A percentile compares a stretch with the other conserved stretches of the same genome.
These are phyloP conservation scores for Xylaria intraflava DNA, from an alignment of 495 filamentous ascomycete genomes.

Conservation along the genomic window DNA sequence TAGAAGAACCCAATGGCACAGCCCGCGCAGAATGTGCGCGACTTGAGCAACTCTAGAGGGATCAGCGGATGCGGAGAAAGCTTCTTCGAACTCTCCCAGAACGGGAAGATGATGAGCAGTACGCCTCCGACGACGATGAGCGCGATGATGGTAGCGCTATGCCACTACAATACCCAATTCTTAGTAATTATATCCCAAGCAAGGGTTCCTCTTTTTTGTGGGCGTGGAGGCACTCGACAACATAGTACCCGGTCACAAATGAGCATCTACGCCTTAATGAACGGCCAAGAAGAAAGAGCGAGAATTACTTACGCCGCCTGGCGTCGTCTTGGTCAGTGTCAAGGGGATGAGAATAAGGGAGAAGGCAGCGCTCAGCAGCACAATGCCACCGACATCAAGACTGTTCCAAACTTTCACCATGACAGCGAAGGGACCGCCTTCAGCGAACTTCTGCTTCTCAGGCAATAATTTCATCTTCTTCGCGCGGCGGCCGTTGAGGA, in stretches of 20 bases:
- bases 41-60: conserved; percentile 50
- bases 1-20: conserved; percentile 48
- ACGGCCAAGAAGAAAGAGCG: background rate
- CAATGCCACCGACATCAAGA: conserved; percentile 53
- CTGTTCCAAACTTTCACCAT: conserved; percentile 47
- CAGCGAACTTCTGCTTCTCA: conserved; percentile 13
- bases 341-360: conserved; percentile 60
- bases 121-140: conserved; percentile 51
- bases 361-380: conserved; percentile 52
- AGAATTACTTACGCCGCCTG: conserved; percentile 18
- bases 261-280: background rate
- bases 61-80: conserved; percentile 54
- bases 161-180: conserved; percentile 29
- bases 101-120: conserved; percentile 50
- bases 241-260: background rate
- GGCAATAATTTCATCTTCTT: conserved; percentile 32
- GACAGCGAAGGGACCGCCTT: conserved; percentile 33
- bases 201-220: too few species aligned
- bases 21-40: conserved; percentile 58
- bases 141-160: conserved; percentile 46
- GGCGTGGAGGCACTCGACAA: background rate
- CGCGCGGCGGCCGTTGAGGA: conserved; percentile 49
- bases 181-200: background rate
- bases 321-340: conserved; percentile 44
- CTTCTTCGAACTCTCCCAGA: conserved; percentile 49